Base-by-base conservation (phyloP, 1,284 basidiomycete genomes). In the Tilletia setariae region DNA sequence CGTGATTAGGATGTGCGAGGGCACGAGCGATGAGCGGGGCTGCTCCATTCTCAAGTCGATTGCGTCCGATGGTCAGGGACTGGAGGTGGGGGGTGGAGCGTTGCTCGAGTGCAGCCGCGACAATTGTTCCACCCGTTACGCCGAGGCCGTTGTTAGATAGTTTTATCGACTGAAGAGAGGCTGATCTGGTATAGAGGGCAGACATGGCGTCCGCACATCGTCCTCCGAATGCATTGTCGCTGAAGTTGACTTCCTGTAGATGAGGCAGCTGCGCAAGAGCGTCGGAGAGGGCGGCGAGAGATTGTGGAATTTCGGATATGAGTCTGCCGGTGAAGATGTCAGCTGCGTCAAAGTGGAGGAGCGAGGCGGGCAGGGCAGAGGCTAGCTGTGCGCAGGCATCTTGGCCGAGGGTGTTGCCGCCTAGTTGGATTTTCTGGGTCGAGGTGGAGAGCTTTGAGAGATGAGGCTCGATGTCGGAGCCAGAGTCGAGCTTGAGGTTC, bases 101-200 rank as follows among this genome's bases (percentile, higher is more conserved):
- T 71, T 87, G 88, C 66, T 90, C 85, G 11, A 98, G 86, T 13
- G 96, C 96, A 66, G 89, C 86, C 47, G 96, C 93, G 74, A 99
- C 88, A 76, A 91, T 89, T 23, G 85, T 86, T 47, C 95, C 96
- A 32, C 94, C 96, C 11, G 88, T 89, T 25, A 93, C 90, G n/a
- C 96, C 96, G 44, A 99, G 88, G 43, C 95, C 95, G 84, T 98
- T 98, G 86, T 98, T 98, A 84, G 93, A 96, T 72, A 98, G 88
- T 79, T 90, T 91, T 81, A 99, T 88, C 68, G 92, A 86, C 88
- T 89, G 83, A 92, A 95, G 76, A 89, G 85, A 66, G 71, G 72
- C 78, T 72, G 76, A 80, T 67, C 74, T 72, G 16, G 72, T 76
- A 67, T 79, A 72, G 85, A 96, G 91, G 56, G 90, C 89, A 63